Evolutionary conservation across 306 rosid species (phyloP).

Genomic region (Vicia sativa): DNA sequence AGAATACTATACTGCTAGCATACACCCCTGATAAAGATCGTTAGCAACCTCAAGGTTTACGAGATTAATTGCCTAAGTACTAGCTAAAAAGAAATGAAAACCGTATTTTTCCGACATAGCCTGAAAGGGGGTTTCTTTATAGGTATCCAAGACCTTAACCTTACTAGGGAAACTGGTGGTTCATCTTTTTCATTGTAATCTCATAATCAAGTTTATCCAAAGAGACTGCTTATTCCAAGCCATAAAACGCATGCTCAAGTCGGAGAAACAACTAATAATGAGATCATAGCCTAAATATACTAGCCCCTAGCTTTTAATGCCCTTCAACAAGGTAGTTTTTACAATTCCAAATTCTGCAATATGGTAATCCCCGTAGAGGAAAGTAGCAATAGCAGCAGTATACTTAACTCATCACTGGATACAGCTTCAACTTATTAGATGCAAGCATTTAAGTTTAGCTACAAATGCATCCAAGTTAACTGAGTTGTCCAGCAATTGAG

Average conservation of each 20-base stretch:
- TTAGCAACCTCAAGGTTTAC: constrained; percentile 17
- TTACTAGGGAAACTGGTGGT: constrained; percentile 27
- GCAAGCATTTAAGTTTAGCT: constrained; percentile 25
- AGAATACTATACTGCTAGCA: constrained; percentile 18
- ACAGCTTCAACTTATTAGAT: constrained; percentile 38
- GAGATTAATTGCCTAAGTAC: constrained; percentile 5
- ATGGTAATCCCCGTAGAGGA: constrained; percentile 16
- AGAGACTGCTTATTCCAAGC: constrained; percentile 26
- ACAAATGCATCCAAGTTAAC: constrained; percentile 36
- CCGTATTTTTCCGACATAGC: constrained; percentile 19
- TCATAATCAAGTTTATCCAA: constrained; percentile 28
- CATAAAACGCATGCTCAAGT: constrained; percentile 23
- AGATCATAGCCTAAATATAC: constrained; percentile 23
- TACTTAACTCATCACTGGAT: constrained; percentile 5
- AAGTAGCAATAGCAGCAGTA: too few species aligned
- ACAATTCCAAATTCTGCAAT: constrained; percentile 17
- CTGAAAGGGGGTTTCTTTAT: constrained; percentile 10
- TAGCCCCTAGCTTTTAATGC: constrained; percentile 26
- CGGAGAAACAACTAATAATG: constrained; percentile 20
- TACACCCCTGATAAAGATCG: constrained; percentile 3
- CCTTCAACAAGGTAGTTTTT: constrained; percentile 20
- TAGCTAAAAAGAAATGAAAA: constrained; percentile 15
- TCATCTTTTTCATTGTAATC: constrained; percentile 10
- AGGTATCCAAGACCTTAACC: constrained; percentile 2
- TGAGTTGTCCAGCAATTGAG: constrained; percentile 15